Base-by-base conservation (phyloP, 164 flowering plant species). In the Dillenia turbinata region DNA sequence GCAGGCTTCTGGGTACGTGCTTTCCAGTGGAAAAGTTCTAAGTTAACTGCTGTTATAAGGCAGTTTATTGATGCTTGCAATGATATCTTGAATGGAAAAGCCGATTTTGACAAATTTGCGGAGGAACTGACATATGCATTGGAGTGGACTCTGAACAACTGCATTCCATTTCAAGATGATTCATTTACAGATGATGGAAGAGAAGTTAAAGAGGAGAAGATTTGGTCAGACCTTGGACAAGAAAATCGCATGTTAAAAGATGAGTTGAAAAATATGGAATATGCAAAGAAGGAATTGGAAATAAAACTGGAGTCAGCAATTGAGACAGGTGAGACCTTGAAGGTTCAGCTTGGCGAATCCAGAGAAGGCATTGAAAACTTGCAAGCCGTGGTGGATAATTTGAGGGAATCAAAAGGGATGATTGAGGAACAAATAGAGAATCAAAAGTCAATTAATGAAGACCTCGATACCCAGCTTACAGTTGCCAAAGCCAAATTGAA, bases 391-490 rank as follows among this genome's bases (percentile, higher is more conserved):
- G 50, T 83, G 58, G 78, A 76, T 44, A 64, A 56, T 9, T 19
- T 79, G 52, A 80, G 78, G 61, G 83, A 73, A 59, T 66, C 79
- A 12, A 85, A 85, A 47, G 74, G 74, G 22, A 54, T 61, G 56
- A 71, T 72, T 17, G 92, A 87, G 61, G 88, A 88, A 67, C 90
- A 86, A 73, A 61, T 84, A 10, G 91, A 85, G 67, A 78, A 71
- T 66, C 84, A 86, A 61, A 88, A 80, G 62, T 68, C 75, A 47
- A 76, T 84, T 8, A 85, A 80, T 62, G 92, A 84, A 66, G 93
- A 88, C 66, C 87, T 93, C 48, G 87, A 85, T 57, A 83, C 88
- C 44, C 88, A 90, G 74, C 88, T 90, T 15, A 68, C 78, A 44
- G 78, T 85, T 59, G 75, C 86, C 60, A 80, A 70, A 69, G 77